Base-by-base conservation (phyloP, 768 basidiomycete genomes). In the Macrolepiota dolichaula region DNA sequence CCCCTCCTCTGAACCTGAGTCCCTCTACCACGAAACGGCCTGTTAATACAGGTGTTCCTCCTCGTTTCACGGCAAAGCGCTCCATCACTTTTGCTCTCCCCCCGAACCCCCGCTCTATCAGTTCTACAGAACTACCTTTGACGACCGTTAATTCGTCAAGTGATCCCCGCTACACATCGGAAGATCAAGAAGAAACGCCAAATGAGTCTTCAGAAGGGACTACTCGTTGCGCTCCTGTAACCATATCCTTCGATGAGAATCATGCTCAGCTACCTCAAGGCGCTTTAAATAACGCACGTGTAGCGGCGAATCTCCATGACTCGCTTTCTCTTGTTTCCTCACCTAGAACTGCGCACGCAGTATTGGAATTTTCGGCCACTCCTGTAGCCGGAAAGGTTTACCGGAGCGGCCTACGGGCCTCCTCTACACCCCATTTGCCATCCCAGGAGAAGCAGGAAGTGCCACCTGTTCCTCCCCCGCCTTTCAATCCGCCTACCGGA, bases 341-440 rank as follows among this genome's bases (percentile, higher is more conserved):
- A 4, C 59, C 52, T 35, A 42, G 53, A 49, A 38, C 52, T 10
- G 44, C 25, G 38, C 59, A 50, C n/a, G 17, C 53, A 3, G 29
- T 61, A 4, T 35, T 55, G 17, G 59, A 50, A 50, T 25, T 38
- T n/a, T 55, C 59, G 24, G 53, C 54, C 46, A 38, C 32, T 11
- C 59, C 53, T 55, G 5, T 37, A 36, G 29, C 19, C 6, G 44
- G 25, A n/a, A 32, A 35, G 42, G 32, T 55, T 9, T 61, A 61
- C 22, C 59, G 47, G 53, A 61, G n/a, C 19, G 27, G 42, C 25
- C 19, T 37, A 22, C 44, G n/a, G 27, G 46, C 52, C 24, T 46
- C 59, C 49, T 61, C 59, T 4, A 55, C 65, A 13, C 65, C 65
- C 27, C 65, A 66, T 57, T 59, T 66, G 35, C 63, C 54, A 40